Evolutionary conservation across 2,329 filamentous ascomycete species (phyloP).

Genomic region (Talaromyces funiculosus): DNA sequence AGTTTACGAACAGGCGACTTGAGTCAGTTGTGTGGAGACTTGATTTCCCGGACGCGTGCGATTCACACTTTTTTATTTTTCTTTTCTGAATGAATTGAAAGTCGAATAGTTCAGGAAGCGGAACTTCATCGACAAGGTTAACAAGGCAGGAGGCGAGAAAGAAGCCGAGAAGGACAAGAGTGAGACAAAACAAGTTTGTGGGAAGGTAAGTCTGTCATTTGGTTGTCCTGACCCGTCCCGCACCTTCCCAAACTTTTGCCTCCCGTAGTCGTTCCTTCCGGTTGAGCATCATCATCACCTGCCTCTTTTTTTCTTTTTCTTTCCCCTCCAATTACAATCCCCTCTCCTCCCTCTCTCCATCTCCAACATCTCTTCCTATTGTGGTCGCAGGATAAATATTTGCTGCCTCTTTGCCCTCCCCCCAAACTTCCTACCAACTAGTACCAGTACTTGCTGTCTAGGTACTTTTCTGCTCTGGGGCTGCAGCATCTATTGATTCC

Average conservation of each 20-base stretch:
- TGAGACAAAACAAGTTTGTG: not conserved
- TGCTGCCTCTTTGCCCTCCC: not conserved
- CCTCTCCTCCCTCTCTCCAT: not conserved
- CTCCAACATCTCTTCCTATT: not conserved
- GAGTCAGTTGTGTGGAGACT: constrained; percentile 7
- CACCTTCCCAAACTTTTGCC: constrained; percentile 7
- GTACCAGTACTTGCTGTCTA: constrained; percentile 2
- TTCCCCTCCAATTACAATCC: not conserved
- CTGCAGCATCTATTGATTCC: constrained; percentile 2
- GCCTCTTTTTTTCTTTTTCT: not conserved
- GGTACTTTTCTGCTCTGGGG: not conserved
- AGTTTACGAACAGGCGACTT: constrained; percentile 4
- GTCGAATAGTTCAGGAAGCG: not conserved
- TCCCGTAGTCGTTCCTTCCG: not conserved
- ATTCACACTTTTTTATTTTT: not conserved
- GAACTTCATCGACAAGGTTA: not conserved
- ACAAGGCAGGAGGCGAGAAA: not conserved
- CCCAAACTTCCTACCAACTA: not conserved
- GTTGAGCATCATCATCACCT: constrained; percentile 1
- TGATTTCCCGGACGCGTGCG: not conserved
- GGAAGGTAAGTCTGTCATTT: not conserved
- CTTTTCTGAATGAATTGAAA: not conserved
- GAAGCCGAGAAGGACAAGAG: not conserved
- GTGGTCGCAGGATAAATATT: not conserved
- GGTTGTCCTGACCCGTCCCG: not conserved